phyloP scores from a whole-genome alignment of 129 eudicot species.

The Lactuca saligna region DNA sequence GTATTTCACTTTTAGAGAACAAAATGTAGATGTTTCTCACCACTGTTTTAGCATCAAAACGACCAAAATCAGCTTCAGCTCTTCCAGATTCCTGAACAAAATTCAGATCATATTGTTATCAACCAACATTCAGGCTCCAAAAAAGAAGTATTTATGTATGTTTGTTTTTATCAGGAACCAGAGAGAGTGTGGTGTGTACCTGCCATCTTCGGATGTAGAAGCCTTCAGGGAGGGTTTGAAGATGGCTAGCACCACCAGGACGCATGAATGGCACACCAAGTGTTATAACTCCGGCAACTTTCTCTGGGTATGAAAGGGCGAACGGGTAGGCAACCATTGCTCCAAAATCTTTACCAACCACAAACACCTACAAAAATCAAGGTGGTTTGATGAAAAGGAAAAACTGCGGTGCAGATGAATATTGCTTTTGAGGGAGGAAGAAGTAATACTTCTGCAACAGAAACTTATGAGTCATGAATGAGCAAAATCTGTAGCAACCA shows the following conservation, averaged over 20 bases:
- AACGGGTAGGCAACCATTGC: slow-evolving; percentile 26
- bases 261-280: slow-evolving; percentile 41
- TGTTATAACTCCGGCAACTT: slow-evolving; percentile 34
- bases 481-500: too few species aligned
- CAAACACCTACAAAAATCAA: slow-evolving; percentile 13
- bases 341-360: slow-evolving; percentile 49
- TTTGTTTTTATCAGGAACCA: neutral
- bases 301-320: slow-evolving; percentile 33
- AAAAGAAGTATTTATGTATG: too few species aligned
- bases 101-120: neutral
- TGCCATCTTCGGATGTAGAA: slow-evolving; percentile 49
- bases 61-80: slow-evolving; percentile 61
- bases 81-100: slow-evolving; percentile 47
- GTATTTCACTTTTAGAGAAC: slow-evolving; percentile 53
- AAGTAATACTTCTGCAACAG: too few species aligned
- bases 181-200: slow-evolving; percentile 18
- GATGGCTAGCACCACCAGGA: neutral
- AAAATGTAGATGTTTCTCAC: slow-evolving; percentile 48
- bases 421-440: too few species aligned
- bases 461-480: too few species aligned
- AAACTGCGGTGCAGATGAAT: too few species aligned
- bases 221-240: slow-evolving; percentile 40
- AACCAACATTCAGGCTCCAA: too few species aligned
- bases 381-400: too few species aligned
- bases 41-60: slow-evolving; percentile 45